phyloP scores from a whole-genome alignment of 768 basidiomycete genomes.

The Trametes maxima region DNA sequence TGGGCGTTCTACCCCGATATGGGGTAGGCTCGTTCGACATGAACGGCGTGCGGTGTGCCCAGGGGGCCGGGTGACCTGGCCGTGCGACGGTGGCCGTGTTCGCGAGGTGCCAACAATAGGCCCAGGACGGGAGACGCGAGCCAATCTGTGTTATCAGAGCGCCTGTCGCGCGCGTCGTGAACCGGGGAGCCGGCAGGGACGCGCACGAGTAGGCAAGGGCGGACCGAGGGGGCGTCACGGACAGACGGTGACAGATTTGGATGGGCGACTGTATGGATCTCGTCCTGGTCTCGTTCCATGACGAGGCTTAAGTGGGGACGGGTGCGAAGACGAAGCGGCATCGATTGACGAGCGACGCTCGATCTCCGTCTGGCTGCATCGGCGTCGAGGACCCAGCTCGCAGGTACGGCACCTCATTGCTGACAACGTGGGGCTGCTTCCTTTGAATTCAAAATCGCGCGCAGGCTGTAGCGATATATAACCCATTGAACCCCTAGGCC shows the following conservation, averaged over 20 bases:
- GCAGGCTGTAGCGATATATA: slow-evolving; percentile 18
- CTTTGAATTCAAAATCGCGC: slow-evolving; percentile 20
- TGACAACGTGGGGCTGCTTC: slow-evolving; percentile 22
- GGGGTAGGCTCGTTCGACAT: too few relatives aligned
- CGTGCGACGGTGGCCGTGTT: slow-evolving; percentile 4
- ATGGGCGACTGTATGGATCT: slow-evolving; percentile 4
- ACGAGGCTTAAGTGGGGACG: neutral
- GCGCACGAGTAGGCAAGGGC: slow-evolving; percentile 2
- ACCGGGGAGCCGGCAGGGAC: neutral
- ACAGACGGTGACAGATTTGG: slow-evolving; percentile 5
- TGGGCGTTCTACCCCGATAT: too few relatives aligned
- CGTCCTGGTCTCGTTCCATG: neutral
- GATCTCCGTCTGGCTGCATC: slow-evolving; percentile 12
- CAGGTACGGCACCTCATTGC: slow-evolving; percentile 18
- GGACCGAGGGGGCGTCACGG: slow-evolving; percentile 4
- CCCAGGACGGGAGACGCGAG: neutral
- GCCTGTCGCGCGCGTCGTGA: neutral
- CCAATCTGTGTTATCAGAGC: slow-evolving; percentile 12
- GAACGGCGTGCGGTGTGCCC: neutral
- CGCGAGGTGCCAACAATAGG: slow-evolving; percentile 1
- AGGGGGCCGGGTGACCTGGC: slow-evolving; percentile 6
- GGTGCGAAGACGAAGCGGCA: slow-evolving; percentile 1
- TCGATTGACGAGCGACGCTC: slow-evolving; percentile 12
- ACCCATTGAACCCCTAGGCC: slow-evolving; percentile 15
- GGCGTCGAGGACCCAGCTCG: neutral